Base-by-base conservation (phyloP, 2,329 filamentous ascomycete genomes). In the Diaporthe ampelina region DNA sequence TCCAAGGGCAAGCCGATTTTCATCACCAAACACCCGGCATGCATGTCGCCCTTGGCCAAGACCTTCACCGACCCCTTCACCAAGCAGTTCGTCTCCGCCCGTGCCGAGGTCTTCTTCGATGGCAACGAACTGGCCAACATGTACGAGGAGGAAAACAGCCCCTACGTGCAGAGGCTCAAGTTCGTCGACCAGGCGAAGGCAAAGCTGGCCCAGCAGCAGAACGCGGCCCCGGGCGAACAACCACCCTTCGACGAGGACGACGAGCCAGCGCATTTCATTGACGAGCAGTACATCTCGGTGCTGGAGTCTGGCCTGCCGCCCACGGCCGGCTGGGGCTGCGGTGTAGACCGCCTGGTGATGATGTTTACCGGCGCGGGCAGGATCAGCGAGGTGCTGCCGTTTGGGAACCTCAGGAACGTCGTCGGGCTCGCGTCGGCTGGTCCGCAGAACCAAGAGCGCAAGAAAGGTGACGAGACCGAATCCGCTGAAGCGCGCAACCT, bases 141-240 rank as follows among this genome's bases (percentile, higher is more conserved):
- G 86, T 99, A 99, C 83, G 97, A 99, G 82, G 97, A 99, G 84
- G 97, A 99, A 82, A 99, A 99, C 83, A 94, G 94, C 69, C 97
- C 97, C 0, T 92, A 93, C 71, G 94, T 93, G 79, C 97, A 99
- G 84, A 89, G 94, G 59, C 88, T 90, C 72, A 99, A 99, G 83
- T 95, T 99, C 77, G 83, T 91, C 61, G 88, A 84, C 13, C 89
- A 91, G 78, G 81, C 78, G 35, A 84, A 79, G 24, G 68, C 75
- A 21, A 61, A 75, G 19, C 61, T 75, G 72, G 73, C 11, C 26
- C 77, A 1, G 74, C 77, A 17, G 73, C 77, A 56, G 40, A 73
- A 89, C 21, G 72, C 40, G 76, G 91, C 92, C 79, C 69, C 70
- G 57, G 74, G 76, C 21, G 70, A 70, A 24, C 76, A 77, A 57